Conservation (phyloP, 495 filamentous ascomycete species). For the Aspergillus haitiensis region DNA sequence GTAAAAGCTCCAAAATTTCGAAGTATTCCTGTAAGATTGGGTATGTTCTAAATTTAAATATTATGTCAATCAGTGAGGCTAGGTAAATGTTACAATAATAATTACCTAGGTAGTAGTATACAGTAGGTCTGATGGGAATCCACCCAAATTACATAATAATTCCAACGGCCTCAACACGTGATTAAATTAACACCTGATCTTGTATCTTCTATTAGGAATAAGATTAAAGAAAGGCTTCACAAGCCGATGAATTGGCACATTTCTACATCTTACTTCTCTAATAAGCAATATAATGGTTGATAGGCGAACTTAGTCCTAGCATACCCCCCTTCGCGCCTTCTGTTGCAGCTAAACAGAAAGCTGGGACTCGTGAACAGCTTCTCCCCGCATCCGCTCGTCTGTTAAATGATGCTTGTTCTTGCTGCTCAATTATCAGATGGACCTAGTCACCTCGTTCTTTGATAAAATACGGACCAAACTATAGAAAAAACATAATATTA, state of each 20-base stretch:
- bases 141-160: no score
- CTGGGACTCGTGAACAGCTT: slow-evolving; percentile 25
- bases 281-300: no score
- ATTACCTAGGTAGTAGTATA: no score
- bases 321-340: no score
- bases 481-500: neutral
- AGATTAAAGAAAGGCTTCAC: neutral
- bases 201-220: neutral
- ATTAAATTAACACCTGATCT: neutral
- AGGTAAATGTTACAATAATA: no score
- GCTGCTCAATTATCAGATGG: slow-evolving; percentile 30
- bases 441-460: slow-evolving; percentile 27
- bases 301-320: neutral
- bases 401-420: slow-evolving; percentile 41
- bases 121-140: no score
- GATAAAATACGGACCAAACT: slow-evolving; percentile 9
- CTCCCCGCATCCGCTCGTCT: slow-evolving; percentile 45
- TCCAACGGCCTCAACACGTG: neutral
- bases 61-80: no score
- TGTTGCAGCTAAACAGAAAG: neutral
- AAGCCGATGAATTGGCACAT: neutral
- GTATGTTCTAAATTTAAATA: no score
- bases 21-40: no score
- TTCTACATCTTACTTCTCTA: no score
- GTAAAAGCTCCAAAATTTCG: no score